A percentile compares a stretch with the other conserved stretches of the same genome.
These are phyloP conservation scores for Fraxinus baroniana DNA, from an alignment of 305 asterid genomes.

Conservation along the genomic window DNA sequence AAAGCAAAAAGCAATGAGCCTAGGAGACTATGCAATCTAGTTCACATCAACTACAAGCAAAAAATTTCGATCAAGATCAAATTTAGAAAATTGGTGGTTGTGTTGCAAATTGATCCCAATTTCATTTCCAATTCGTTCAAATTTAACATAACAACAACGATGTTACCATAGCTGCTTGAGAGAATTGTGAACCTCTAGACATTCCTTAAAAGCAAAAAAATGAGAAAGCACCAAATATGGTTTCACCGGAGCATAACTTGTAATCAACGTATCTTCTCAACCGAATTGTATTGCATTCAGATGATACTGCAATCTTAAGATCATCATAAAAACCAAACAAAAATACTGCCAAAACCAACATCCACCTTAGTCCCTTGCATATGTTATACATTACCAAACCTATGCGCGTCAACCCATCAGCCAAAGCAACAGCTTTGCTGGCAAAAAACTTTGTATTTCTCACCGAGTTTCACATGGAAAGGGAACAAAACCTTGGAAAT, in stretches of 20 bases:
- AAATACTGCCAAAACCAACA: background rate
- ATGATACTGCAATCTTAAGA: background rate
- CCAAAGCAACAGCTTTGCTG: background rate
- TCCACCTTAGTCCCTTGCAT: background rate
- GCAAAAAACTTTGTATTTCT: background rate
- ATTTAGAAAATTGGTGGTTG: background rate
- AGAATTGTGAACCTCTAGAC: background rate
- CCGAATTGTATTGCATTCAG: background rate
- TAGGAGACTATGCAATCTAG: background rate
- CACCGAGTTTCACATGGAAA: background rate
- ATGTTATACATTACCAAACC: background rate
- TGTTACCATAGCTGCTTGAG: background rate
- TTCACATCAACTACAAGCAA: background rate
- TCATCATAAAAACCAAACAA: background rate
- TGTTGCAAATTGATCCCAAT: background rate
- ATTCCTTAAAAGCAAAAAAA: background rate
- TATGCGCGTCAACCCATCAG: background rate
- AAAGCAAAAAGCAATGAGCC: conserved; percentile 2
- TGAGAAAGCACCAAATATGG: background rate
- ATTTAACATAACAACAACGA: background rate
- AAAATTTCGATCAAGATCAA: background rate
- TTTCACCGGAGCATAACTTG: background rate
- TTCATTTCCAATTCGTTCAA: background rate
- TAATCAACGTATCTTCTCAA: background rate
- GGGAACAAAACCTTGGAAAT: background rate